Base-by-base conservation (phyloP, 192 early-diverging fungal genomes). In the Geranomyces variabilis region DNA sequence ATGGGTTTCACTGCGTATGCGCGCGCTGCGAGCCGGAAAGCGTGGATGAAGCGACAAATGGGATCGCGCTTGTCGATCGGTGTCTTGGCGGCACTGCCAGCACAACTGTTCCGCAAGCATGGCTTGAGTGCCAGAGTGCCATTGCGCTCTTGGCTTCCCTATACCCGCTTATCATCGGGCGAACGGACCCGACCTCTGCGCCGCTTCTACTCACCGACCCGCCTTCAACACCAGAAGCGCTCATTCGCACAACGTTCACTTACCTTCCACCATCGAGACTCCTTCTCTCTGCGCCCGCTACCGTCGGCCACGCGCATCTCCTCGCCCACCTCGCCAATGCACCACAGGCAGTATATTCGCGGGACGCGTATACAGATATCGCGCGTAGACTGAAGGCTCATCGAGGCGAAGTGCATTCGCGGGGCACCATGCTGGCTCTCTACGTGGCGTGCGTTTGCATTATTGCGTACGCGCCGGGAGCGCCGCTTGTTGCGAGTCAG, bases 1-100 rank as follows among this genome's bases (percentile, higher is more conserved):
- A 87, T 67, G 73, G 73, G 47, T 87, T 87, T 62, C 48, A 77
- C 1, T 87, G 86, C 59, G 63, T 45, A 10, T 87, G 86, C 67
- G 66, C 73, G 4, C 73, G 81, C 30, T 87, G 86, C 47, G 64
- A 17, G 29, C n/a, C 29, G 10, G 63, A 7, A 12, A 30, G 41
- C 21, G 24, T 17, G 31, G n/a, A 21, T 65, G 7, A 17, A 21
- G 63, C 19, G 14, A n/a, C 19, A 33, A 28, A 41, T 46, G 63
- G 17, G 36, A 28, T 65, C 8, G 63, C 22, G 0, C 31, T 62
- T 62, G 31, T 36, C 36, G 7, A 62, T n/a, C 22, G 10, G 60
- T 62, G 30, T 34, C 29, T 62, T 30, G 12, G 24, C 31, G 60
- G n/a, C n/a, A 24, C 29, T 12, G 21, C 6, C 4, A 28, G 9